Conservation (phyloP, 371 early-diverging fungal genomes). For the Mortierella polycephala region DNA sequence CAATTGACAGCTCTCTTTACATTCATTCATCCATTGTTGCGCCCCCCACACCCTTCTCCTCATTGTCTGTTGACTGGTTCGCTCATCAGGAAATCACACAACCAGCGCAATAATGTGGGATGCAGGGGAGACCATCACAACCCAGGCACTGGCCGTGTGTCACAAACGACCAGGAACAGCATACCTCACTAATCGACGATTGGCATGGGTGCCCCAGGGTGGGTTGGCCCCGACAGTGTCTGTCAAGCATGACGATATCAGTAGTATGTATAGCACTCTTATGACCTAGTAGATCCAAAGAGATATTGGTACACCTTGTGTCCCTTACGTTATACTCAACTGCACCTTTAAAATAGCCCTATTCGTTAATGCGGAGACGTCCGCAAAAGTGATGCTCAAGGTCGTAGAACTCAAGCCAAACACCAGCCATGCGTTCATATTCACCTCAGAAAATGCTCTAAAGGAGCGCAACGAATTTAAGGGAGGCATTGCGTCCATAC, state of each 20-base stretch:
- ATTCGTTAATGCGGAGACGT: conserved; percentile 31
- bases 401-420: conserved; percentile 51
- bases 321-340: background rate
- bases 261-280: conserved; percentile 11
- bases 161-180: conserved; percentile 65
- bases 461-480: conserved; percentile 69
- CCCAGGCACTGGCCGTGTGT: conserved; percentile 61
- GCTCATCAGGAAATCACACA: background rate
- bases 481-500: conserved; percentile 60
- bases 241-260: conserved; percentile 42
- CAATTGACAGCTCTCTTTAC: background rate
- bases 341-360: conserved; percentile 9
- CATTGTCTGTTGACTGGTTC: background rate
- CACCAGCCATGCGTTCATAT: conserved; percentile 55
- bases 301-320: background rate
- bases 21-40: too few relatives aligned
- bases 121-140: conserved; percentile 64
- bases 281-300: too few relatives aligned
- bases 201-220: conserved; percentile 68
- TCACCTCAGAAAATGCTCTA: conserved; percentile 62
- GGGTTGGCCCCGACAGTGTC: conserved; percentile 44
- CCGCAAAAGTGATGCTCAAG: conserved; percentile 54
- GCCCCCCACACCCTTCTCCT: background rate
- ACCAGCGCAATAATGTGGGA: conserved; percentile 60
- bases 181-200: conserved; percentile 64